phyloP scores from a whole-genome alignment of 2,329 filamentous ascomycete genomes.

The Exophiala spinifera region DNA sequence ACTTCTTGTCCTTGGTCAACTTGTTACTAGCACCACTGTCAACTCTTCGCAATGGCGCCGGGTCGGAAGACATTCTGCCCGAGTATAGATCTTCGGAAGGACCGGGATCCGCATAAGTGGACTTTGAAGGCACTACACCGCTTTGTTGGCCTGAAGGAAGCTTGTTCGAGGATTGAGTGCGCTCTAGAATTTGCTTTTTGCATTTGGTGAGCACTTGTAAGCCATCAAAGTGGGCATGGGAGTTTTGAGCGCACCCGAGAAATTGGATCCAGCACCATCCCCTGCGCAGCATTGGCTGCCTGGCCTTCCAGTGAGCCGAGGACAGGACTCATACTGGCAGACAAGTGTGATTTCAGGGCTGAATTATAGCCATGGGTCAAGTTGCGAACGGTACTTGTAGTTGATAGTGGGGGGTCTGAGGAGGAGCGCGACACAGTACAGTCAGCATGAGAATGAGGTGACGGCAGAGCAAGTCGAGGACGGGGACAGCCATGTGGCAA shows the following conservation, averaged over 20 bases:
- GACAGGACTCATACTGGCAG: constrained; percentile 19
- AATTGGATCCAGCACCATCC: constrained; percentile 22
- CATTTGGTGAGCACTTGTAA: constrained; percentile 11
- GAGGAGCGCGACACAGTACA: constrained; percentile 4
- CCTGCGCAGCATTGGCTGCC: constrained; percentile 11
- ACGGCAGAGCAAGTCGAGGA: background rate
- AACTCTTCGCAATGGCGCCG: constrained; percentile 27
- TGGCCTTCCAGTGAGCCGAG: constrained; percentile 17
- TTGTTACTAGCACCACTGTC: constrained; percentile 37
- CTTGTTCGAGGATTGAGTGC: constrained; percentile 61
- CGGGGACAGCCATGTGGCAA: background rate
- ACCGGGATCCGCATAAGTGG: constrained; percentile 37
- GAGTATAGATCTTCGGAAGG: constrained; percentile 35
- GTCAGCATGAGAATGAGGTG: constrained; percentile 16
- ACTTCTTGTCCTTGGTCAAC: constrained; percentile 63
- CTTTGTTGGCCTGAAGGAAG: constrained; percentile 44
- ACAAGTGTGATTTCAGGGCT: constrained; percentile 10
- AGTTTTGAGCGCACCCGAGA: constrained; percentile 15
- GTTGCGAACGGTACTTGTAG: constrained; percentile 12
- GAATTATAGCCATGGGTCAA: constrained; percentile 11
- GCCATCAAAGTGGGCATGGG: background rate
- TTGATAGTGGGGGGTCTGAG: constrained; percentile 15
- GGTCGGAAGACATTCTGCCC: constrained; percentile 32
- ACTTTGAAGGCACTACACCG: constrained; percentile 38
- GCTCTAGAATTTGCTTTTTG: constrained; percentile 59